These are phyloP conservation scores for Symmetrospora coprosmae DNA, from an alignment of 768 basidiomycete genomes.

Conservation along the genomic window DNA sequence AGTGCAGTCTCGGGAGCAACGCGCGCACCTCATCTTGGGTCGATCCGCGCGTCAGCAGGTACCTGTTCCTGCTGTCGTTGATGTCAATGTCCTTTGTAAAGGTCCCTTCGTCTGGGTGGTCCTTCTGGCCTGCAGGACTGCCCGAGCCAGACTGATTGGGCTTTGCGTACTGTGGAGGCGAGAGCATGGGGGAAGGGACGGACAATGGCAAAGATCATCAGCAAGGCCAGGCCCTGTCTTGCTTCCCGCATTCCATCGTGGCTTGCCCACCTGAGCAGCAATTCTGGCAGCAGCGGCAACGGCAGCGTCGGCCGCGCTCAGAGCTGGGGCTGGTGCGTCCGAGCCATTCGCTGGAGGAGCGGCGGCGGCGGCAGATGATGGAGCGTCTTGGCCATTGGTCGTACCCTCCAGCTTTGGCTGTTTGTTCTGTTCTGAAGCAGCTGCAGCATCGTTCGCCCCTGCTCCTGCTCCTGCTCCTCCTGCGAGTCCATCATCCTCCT, in stretches of 20 bases:
- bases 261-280: slow-evolving; percentile 16
- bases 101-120: slow-evolving; percentile 51
- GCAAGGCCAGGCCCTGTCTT: no score
- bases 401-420: no score
- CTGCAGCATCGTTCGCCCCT: not conserved
- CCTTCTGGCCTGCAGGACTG: slow-evolving; percentile 40
- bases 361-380: not conserved
- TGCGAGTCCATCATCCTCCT: not conserved
- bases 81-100: slow-evolving; percentile 89
- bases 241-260: no score
- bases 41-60: slow-evolving; percentile 79
- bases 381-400: no score
- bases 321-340: no score
- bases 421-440: no score
- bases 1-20: not conserved
- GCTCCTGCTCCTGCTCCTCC: not conserved
- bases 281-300: slow-evolving; percentile 10
- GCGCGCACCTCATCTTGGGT: slow-evolving; percentile 72
- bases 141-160: no score
- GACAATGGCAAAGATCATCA: no score
- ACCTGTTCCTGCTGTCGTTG: slow-evolving; percentile 87
- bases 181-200: no score
- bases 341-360: not conserved
- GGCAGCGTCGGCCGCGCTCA: slow-evolving; percentile 13
- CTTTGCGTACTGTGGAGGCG: no score